Evolutionary conservation across 106 monocot genomes (phyloP), one percentile per base, ranked within the genome.

Genomic region (Dendrobium huoshanense): DNA sequence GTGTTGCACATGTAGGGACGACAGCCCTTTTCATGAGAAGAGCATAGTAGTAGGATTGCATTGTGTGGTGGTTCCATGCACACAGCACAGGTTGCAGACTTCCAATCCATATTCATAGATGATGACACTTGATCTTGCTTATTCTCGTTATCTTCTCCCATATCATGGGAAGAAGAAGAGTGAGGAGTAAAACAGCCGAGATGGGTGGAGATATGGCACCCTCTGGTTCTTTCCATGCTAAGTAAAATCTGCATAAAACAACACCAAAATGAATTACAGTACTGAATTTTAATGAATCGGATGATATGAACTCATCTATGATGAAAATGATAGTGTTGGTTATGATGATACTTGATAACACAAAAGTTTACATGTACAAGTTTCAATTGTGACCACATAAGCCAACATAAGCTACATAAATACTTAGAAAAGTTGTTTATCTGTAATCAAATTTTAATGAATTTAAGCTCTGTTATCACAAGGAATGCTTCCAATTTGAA

Each of bases 1-100:
- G 80, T 80, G 45, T 49, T 17, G 47, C 80, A 80, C 70, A 80
- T 80, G 65, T 80, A 80, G 29, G 80, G 80, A 2, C 42, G 67
- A 43, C 80, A 80, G 22, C 80, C 80, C 22, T 72, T 80, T 18
- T 47, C 72, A 16, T 67, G 67, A 25, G 80, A 80, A 19, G 67
- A 33, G 72, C 80, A 80, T 0, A 80, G 47, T 7, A 80, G 80
- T 10, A 80, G 80, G 29, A 80, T 24, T 0, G 70, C 80, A 44
- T 80, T 80, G 48, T 80, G 80, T 1, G 80, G 80, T 4, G 43
- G n/a, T 25, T 80, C 80, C 58, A 80, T 43, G 70, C 80, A 80
- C n/a, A 80, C 72, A 4, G 80, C 20, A 37, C 80, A 80, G 1
- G 70, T 67, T 49, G 70, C 75, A 15, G 11, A 4, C 24, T 80